Conservation (phyloP, 2,329 filamentous ascomycete species). For the Aspergillus cejpii region DNA sequence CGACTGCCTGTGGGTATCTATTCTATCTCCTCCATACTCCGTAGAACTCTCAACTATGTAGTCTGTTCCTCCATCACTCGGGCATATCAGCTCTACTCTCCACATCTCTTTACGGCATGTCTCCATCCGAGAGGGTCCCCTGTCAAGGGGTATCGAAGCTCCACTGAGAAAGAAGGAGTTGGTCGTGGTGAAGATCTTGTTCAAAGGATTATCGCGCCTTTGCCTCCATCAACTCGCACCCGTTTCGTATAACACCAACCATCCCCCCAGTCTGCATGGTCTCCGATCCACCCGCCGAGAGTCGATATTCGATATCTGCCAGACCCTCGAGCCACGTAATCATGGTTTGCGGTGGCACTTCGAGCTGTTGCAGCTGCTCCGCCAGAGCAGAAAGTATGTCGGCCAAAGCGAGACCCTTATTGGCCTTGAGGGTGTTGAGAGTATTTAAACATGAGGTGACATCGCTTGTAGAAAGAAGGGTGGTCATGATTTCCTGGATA, state of each 20-base stretch:
- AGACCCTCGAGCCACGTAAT: conserved; percentile 87
- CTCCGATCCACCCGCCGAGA: conserved; percentile 83
- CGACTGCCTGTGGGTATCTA: too few species aligned
- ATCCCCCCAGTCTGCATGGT: conserved; percentile 85
- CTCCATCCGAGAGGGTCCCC: too few species aligned
- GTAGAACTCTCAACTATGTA: too few species aligned
- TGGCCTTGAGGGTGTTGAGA: conserved; percentile 77
- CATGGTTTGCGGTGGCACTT: conserved; percentile 79
- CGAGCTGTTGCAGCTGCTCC: conserved; percentile 73
- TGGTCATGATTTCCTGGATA: conserved; percentile 75
- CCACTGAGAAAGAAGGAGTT: too few species aligned
- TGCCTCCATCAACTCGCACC: conserved; percentile 65
- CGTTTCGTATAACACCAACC: conserved; percentile 79
- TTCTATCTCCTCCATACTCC: too few species aligned
- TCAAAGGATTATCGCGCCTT: conserved; percentile 21
- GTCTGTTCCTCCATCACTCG: too few species aligned
- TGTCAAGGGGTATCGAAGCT: too few species aligned
- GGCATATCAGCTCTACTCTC: too few species aligned
- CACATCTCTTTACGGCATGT: too few species aligned
- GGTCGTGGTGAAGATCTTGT: too few species aligned
- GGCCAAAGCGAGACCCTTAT: conserved; percentile 80
- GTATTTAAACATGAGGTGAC: conserved; percentile 84
- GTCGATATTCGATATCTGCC: conserved; percentile 84
- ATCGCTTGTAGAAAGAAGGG: conserved; percentile 74
- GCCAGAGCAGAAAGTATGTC: conserved; percentile 85